phyloP scores from a whole-genome alignment of 208 protist species.

The Kentomonas sorsogonicus region DNA sequence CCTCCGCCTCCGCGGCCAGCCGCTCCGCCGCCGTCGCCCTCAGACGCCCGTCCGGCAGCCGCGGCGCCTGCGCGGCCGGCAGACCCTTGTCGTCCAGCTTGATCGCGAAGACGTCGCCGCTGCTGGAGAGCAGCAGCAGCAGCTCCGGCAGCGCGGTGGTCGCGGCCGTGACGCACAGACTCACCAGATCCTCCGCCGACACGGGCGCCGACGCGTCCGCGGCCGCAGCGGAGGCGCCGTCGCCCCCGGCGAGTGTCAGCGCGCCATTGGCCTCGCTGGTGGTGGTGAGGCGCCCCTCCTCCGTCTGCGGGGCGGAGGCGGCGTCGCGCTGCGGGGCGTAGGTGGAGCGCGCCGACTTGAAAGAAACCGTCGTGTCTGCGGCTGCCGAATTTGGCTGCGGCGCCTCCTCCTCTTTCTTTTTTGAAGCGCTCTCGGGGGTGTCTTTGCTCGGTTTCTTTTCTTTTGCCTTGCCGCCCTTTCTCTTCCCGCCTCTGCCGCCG shows the following conservation, averaged over 20 bases:
- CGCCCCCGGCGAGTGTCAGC: neutral
- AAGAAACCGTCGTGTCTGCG: too few species aligned
- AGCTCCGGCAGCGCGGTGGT: conserved; percentile 4
- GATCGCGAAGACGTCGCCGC: conserved; percentile 66
- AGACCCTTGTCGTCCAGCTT: conserved; percentile 35
- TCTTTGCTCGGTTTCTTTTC: too few species aligned
- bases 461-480: too few species aligned
- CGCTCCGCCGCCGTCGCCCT: conserved; percentile 1
- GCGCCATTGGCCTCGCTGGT: neutral
- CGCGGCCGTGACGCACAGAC: neutral
- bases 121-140: conserved; percentile 53
- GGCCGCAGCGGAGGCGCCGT: neutral
- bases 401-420: too few species aligned
- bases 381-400: too few species aligned
- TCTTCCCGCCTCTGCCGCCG: too few species aligned
- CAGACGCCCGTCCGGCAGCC: conserved; percentile 8
- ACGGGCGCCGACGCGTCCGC: neutral
- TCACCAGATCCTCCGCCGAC: neutral
- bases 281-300: neutral
- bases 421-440: too few species aligned
- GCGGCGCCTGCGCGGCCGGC: conserved; percentile 16
- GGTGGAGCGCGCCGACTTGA: too few species aligned
- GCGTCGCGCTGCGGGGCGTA: too few species aligned
- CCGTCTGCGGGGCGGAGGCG: too few species aligned
- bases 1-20: conserved; percentile 6